Evolutionary conservation across 148 eudicot genomes (phyloP).

Genomic region (Linanthus parryae): DNA sequence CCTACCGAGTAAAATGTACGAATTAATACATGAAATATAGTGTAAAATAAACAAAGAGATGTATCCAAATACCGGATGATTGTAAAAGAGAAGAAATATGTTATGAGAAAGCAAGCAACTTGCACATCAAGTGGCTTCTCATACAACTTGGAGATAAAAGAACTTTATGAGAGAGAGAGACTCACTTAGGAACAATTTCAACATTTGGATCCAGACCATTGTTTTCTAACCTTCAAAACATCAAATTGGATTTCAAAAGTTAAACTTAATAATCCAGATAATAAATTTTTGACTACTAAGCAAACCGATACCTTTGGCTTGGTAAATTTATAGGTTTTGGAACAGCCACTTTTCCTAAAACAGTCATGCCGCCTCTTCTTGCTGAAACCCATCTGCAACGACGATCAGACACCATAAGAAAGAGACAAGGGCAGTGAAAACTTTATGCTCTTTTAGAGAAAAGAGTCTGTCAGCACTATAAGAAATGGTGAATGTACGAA

Average conservation of each 20-base stretch:
- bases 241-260: slow-evolving; percentile 19
- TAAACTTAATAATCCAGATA: not conserved
- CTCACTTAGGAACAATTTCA: slow-evolving; percentile 99
- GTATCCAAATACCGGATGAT: no score
- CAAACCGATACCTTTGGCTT: slow-evolving; percentile 68
- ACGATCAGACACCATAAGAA: slow-evolving; percentile 9
- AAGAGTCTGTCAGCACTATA: not conserved
- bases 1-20: slow-evolving; percentile 24
- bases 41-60: no score
- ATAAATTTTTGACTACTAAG: slow-evolving; percentile 8
- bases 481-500: not conserved
- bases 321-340: slow-evolving; percentile 98
- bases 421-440: not conserved
- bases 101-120: no score
- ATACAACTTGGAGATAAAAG: no score
- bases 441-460: not conserved
- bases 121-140: no score
- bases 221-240: slow-evolving; percentile 80
- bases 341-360: slow-evolving; percentile 93
- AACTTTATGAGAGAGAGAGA: slow-evolving; percentile 6
- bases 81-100: no score
- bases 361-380: slow-evolving; percentile 97
- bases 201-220: slow-evolving; percentile 94
- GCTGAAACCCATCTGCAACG: slow-evolving; percentile 69
- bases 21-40: no score